Evolutionary conservation across 2,329 filamentous ascomycete genomes (phyloP).

Genomic region (Cordyceps tenuipes): DNA sequence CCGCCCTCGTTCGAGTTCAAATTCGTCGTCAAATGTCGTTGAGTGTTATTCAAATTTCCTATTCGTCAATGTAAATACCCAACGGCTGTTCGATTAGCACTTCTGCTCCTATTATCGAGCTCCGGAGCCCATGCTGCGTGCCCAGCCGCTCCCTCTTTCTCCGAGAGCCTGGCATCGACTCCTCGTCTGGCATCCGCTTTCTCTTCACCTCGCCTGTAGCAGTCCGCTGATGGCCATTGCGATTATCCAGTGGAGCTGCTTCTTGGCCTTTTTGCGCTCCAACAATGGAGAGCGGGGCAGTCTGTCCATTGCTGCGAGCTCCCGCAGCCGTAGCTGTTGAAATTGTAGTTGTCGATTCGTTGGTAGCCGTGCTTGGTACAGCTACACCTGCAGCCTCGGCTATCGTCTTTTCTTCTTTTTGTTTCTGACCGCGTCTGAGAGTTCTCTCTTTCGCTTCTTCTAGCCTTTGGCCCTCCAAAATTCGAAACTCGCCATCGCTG

Average conservation of each 20-base stretch:
- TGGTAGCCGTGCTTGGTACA: not conserved
- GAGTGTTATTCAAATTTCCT: not conserved
- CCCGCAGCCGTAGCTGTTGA: not conserved
- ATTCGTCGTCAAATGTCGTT: too few species aligned
- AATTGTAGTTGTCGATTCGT: not conserved
- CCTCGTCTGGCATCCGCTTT: constrained; percentile 2
- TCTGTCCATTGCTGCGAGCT: not conserved
- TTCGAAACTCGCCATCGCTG: constrained; percentile 5
- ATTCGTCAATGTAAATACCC: not conserved
- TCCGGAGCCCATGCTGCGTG: not conserved
- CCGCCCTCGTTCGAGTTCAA: not conserved
- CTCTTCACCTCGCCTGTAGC: not conserved
- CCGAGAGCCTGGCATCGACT: not conserved
- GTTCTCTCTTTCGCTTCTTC: constrained; percentile 1
- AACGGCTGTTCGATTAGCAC: not conserved
- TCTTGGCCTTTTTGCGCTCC: not conserved
- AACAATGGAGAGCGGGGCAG: not conserved
- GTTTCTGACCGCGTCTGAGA: not conserved
- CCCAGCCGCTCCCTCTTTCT: not conserved
- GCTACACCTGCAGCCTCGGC: not conserved
- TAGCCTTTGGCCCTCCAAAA: not conserved
- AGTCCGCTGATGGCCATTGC: not conserved
- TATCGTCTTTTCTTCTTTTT: not conserved
- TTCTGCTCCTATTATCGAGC: not conserved
- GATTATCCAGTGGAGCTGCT: not conserved